A percentile compares a stretch with the other conserved stretches of the same genome.
These are phyloP conservation scores for Pseudozyma hubeiensis DNA, from an alignment of 1,284 basidiomycete species.

Conservation along the genomic window DNA sequence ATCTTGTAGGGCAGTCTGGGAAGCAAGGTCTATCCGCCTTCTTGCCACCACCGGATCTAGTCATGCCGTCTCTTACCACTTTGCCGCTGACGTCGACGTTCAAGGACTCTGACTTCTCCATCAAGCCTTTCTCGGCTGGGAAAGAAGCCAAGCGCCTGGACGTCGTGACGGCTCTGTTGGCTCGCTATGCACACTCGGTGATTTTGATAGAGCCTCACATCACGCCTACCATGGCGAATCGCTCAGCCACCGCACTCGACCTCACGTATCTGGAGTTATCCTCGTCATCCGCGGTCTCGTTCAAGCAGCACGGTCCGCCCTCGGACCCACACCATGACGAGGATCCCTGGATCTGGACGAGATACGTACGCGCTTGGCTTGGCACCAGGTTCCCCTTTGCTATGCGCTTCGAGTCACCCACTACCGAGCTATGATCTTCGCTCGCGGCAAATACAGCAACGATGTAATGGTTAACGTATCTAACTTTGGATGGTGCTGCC, in stretches of 20 bases:
- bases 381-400: slow-evolving; percentile 15
- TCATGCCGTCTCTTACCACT: not conserved
- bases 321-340: not conserved
- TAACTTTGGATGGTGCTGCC: too few species aligned
- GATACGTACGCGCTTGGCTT: slow-evolving; percentile 29
- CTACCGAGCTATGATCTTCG: slow-evolving; percentile 1
- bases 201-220: slow-evolving; percentile 10
- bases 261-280: slow-evolving; percentile 16
- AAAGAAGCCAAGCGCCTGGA: slow-evolving; percentile 4
- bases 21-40: slow-evolving; percentile 21
- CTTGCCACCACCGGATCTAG: slow-evolving; percentile 7
- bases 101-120: slow-evolving; percentile 9
- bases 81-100: slow-evolving; percentile 11
- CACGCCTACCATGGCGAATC: slow-evolving; percentile 9
- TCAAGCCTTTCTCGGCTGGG: not conserved
- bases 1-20: slow-evolving; percentile 18
- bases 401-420: slow-evolving; percentile 27
- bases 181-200: slow-evolving; percentile 25
- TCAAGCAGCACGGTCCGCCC: slow-evolving; percentile 13
- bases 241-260: not conserved
- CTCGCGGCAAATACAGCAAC: too few species aligned
- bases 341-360: slow-evolving; percentile 15
- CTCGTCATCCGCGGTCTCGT: slow-evolving; percentile 13
- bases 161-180: slow-evolving; percentile 6
- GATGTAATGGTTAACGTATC: too few species aligned